Percentiles rank a stretch among this genome's conserved stretches.
Evolutionary conservation across 257 asterid genomes (phyloP).

Genomic region (Przewalskia tangutica): DNA sequence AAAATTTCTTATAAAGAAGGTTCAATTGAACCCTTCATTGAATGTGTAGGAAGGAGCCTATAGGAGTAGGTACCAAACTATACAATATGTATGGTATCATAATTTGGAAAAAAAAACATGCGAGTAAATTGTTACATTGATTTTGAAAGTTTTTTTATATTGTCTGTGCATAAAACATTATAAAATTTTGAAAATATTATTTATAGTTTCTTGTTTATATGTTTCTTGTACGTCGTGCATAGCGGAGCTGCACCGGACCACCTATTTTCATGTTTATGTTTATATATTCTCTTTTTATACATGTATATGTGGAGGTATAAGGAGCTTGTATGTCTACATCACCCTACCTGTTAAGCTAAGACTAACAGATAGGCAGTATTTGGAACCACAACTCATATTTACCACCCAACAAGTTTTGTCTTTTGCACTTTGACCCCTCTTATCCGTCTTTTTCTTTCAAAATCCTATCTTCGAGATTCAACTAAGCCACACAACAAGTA

Average conservation of each 20-base stretch:
- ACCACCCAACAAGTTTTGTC: conserved; percentile 1
- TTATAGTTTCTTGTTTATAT: no score
- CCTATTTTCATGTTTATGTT: no score
- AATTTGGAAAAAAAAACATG: background rate
- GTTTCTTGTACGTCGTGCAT: no score
- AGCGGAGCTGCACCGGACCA: no score
- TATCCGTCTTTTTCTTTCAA: background rate
- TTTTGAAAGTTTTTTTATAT: background rate
- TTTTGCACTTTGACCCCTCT: conserved; percentile 15
- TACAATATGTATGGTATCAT: background rate
- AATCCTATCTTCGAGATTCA: no score
- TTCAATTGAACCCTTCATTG: background rate
- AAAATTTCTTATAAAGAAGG: background rate
- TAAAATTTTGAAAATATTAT: background rate
- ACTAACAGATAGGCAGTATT: conserved; percentile 4
- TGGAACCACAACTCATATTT: conserved; percentile 11
- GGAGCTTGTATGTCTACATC: background rate
- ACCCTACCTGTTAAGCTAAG: background rate
- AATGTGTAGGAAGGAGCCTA: background rate
- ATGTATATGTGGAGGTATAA: background rate
- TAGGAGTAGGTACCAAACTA: background rate
- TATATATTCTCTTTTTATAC: background rate
- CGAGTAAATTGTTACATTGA: background rate
- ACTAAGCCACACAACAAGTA: no score
- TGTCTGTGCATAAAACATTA: background rate